Percentiles rank a stretch among this genome's conserved stretches.
These are phyloP conservation scores for Ophiostoma perfectum DNA, from an alignment of 2,329 filamentous ascomycete species.

Conservation along the genomic window DNA sequence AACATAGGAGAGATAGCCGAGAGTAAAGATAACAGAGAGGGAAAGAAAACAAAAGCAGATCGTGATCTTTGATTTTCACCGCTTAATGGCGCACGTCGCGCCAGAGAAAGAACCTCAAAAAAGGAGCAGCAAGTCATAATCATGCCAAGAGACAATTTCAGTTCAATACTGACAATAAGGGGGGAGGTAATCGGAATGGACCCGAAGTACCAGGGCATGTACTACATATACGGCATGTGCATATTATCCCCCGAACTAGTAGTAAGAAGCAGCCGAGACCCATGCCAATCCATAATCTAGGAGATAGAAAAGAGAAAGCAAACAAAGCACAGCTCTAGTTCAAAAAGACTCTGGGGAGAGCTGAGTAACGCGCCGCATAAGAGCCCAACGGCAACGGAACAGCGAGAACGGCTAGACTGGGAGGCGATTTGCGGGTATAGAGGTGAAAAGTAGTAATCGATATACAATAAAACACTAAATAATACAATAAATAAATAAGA, in stretches of 20 bases:
- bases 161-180: background rate
- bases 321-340: background rate
- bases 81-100: no score
- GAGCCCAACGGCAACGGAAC: background rate
- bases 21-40: no score
- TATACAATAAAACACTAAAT: background rate
- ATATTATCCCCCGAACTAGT: constrained; percentile 1
- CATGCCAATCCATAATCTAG: background rate
- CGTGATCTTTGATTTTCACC: no score
- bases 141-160: background rate
- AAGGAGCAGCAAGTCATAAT: background rate
- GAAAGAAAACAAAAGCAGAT: no score
- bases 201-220: background rate
- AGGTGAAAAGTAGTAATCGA: background rate
- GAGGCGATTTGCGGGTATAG: background rate
- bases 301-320: background rate
- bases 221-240: background rate
- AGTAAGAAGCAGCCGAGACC: background rate
- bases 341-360: constrained; percentile 4
- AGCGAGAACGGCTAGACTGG: background rate
- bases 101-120: no score
- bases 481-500: background rate
- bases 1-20: background rate
- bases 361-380: constrained; percentile 1
- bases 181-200: background rate